A percentile compares a stretch with the other conserved stretches of the same genome.
Conservation (phyloP, 2,329 filamentous ascomycete genomes). For the Verticillium tricorpus region DNA sequence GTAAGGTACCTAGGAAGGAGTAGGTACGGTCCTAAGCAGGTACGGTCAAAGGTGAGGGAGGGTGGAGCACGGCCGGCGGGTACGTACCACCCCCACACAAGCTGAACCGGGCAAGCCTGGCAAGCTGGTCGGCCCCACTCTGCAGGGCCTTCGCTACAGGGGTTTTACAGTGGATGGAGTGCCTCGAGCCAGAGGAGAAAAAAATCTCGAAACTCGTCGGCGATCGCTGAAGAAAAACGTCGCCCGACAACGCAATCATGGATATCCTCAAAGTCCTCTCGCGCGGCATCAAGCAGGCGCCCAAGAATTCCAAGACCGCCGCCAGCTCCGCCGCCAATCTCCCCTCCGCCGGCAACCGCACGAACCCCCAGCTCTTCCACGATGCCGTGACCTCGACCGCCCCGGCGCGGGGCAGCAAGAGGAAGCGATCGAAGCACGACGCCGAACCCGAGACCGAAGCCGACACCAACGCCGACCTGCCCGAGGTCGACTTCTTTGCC, state of each 20-base stretch:
- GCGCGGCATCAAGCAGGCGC: constrained; percentile 58
- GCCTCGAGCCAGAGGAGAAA: neutral
- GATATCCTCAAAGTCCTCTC: constrained; percentile 72
- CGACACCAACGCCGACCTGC: constrained; percentile 27
- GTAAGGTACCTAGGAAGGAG: too few species aligned
- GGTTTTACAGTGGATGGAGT: too few species aligned
- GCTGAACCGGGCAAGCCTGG: too few species aligned
- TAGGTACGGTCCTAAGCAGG: too few species aligned
- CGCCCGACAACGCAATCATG: constrained; percentile 37
- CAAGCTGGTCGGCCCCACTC: neutral
- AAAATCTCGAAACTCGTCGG: neutral
- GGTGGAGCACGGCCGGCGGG: too few species aligned
- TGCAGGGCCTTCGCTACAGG: too few species aligned
- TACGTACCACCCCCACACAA: too few species aligned
- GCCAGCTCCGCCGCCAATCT: constrained; percentile 36
- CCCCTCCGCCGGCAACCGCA: constrained; percentile 59
- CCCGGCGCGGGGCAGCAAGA: constrained; percentile 40
- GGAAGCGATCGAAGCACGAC: constrained; percentile 41
- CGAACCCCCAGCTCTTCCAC: constrained; percentile 68
- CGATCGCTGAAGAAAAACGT: neutral
- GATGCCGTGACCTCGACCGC: constrained; percentile 39
- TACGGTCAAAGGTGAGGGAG: too few species aligned
- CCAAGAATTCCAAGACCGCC: constrained; percentile 28
- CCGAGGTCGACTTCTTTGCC: constrained; percentile 57
- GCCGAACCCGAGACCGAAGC: constrained; percentile 20